Base-by-base conservation (phyloP, 1,284 basidiomycete genomes). In the Blastosporella zonata region DNA sequence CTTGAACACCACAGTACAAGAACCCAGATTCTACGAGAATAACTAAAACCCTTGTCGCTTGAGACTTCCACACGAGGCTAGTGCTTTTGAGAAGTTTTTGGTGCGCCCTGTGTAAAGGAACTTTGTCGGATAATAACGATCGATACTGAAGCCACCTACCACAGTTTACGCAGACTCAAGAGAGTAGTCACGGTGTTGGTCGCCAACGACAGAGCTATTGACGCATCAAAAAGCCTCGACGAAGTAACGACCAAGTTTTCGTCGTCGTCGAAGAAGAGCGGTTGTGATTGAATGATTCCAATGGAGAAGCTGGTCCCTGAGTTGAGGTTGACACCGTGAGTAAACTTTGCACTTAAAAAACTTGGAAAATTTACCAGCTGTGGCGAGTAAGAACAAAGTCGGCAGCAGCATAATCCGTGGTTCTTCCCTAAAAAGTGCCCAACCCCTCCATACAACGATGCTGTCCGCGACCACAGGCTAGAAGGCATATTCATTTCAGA, bases 1-100 rank as follows among this genome's bases (percentile, higher is more conserved):
- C 43, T n/a, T 44, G 33, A 27, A 44, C 12, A 23, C 15, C 21
- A 7, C 43, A 44, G 34, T 44, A 44, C 12, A 36, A 13, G 34
- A 20, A 36, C 6, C 43, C 43, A 8, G 33, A 44, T 15, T 44
- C 43, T 7, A 34, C 31, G 13, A 44, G 15, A 12, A 44, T 17
- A 12, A 44, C 22, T 33, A 44, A 33, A 8, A 44, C 21, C 22
- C 25, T 34, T 29, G 23, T 9, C n/a, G 23, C 23, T 27, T 22
- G 43, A 15, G 33, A 44, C 2, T 35, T 20, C 23, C 22, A 20
- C n/a, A 18, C 10, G 2, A 36, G n/a, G 13, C 34, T 18, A 5
- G 22, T 17, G 22, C 15, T 15, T 23, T 29, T 13, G 25, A 29
- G 9, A n/a, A n/a, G 9, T 13, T 41, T 41, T 28, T 15, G 6